A percentile compares a stretch with the other conserved stretches of the same genome.
phyloP scores from a whole-genome alignment of 169 alveolate genomes.

The Plasmodium knowlesi region DNA sequence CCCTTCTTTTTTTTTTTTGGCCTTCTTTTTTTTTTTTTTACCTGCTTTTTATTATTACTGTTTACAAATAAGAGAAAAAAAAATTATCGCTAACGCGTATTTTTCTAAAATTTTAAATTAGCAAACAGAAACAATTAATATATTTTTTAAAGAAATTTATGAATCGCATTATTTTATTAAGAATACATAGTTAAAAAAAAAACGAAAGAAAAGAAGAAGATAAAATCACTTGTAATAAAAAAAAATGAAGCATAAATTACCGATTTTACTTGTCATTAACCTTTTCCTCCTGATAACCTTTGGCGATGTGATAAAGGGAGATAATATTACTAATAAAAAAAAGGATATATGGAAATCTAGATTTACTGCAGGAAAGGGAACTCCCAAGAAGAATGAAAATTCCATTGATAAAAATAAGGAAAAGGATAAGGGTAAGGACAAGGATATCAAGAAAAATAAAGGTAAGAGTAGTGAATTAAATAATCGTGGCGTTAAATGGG shows the following conservation, averaged over 20 bases:
- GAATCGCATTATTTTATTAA: not conserved
- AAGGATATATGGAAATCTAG: conserved; percentile 49
- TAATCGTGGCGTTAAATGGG: not conserved
- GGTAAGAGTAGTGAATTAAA: not conserved
- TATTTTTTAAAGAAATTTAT: not conserved
- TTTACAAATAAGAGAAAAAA: not conserved
- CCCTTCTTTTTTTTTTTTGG: too few relatives aligned
- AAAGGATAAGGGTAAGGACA: too few relatives aligned
- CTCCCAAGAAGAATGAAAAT: conserved; percentile 2
- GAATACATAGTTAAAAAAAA: not conserved
- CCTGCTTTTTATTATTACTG: not conserved
- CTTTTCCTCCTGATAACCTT: conserved; percentile 17
- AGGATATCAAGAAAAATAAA: conserved; percentile 8
- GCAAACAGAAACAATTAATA: not conserved
- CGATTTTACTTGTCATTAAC: conserved; percentile 18
- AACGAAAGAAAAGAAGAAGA: not conserved
- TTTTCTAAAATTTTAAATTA: not conserved
- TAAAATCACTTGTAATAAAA: not conserved
- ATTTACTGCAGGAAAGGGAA: conserved; percentile 32
- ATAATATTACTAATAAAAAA: conserved; percentile 4
- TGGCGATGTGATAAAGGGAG: conserved; percentile 34
- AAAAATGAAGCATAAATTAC: conserved; percentile 19
- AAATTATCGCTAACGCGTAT: not conserved
- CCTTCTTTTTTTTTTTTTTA: too few relatives aligned
- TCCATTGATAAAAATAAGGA: not conserved